Conservation (phyloP, 805 yeast species). For the Candida pini region DNA sequence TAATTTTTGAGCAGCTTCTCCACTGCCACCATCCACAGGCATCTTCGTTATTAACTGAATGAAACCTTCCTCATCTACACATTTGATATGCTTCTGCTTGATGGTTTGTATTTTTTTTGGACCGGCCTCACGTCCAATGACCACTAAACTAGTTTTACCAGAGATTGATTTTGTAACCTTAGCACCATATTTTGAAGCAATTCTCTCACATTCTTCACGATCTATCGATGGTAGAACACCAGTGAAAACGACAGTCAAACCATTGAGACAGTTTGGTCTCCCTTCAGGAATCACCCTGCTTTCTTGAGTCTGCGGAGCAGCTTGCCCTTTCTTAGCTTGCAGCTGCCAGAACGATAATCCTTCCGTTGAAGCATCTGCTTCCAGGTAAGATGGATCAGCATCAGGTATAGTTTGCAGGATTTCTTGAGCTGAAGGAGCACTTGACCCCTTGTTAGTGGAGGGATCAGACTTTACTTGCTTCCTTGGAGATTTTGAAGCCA, state of each 20-base stretch:
- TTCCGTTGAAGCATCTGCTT: slow-evolving; percentile 38
- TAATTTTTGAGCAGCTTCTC: slow-evolving; percentile 73
- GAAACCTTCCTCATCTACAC: slow-evolving; percentile 85
- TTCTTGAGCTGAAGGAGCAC: slow-evolving; percentile 46
- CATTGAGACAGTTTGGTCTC: slow-evolving; percentile 77
- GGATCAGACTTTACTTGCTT: too few relatives aligned
- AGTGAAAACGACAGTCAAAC: slow-evolving; percentile 88
- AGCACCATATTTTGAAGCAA: slow-evolving; percentile 88
- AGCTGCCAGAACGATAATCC: slow-evolving; percentile 50
- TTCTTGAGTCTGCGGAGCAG: slow-evolving; percentile 30
- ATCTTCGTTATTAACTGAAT: slow-evolving; percentile 62
- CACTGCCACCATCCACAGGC: slow-evolving; percentile 91
- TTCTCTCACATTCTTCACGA: slow-evolving; percentile 65
- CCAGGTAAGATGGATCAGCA: slow-evolving; percentile 46
- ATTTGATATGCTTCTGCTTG: slow-evolving; percentile 64
- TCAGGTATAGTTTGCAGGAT: slow-evolving; percentile 65
- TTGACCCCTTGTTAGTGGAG: slow-evolving; percentile 11
- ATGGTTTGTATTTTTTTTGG: slow-evolving; percentile 88
- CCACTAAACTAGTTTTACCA: slow-evolving; percentile 81
- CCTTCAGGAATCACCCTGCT: slow-evolving; percentile 67
- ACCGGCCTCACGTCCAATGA: slow-evolving; percentile 93
- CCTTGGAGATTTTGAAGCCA: too few relatives aligned
- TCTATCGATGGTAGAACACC: slow-evolving; percentile 80
- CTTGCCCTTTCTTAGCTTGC: slow-evolving; percentile 38
- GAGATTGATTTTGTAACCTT: slow-evolving; percentile 82